phyloP scores from a whole-genome alignment of 495 filamentous ascomycete genomes.

The Immersiella caudata region DNA sequence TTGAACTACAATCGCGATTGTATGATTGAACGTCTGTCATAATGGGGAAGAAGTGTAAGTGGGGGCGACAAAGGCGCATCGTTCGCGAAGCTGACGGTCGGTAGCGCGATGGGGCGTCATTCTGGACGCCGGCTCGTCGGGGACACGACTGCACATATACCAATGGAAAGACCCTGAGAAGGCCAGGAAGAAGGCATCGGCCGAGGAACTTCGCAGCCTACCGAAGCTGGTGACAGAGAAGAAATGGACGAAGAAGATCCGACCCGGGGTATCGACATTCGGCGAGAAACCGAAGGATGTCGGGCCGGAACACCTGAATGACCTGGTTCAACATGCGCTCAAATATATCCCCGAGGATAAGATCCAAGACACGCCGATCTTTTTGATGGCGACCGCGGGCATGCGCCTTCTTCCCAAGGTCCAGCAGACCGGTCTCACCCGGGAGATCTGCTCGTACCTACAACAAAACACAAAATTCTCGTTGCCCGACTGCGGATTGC shows the following conservation, averaged over 20 bases:
- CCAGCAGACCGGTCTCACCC: constrained; percentile 70
- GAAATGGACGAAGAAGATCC: constrained; percentile 90
- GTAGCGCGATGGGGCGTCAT: constrained; percentile 62
- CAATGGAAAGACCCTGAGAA: constrained; percentile 78
- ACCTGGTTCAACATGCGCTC: constrained; percentile 80
- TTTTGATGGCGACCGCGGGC: constrained; percentile 94
- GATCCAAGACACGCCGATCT: constrained; percentile 83
- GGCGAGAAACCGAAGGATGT: constrained; percentile 74
- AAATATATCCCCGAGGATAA: constrained; percentile 78
- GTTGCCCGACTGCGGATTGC: constrained; percentile 84
- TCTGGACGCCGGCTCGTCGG: constrained; percentile 67
- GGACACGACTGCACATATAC: constrained; percentile 92
- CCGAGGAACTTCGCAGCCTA: constrained; percentile 65
- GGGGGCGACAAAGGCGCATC: not conserved
- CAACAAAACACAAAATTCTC: constrained; percentile 77
- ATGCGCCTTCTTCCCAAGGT: constrained; percentile 83
- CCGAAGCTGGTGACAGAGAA: constrained; percentile 81
- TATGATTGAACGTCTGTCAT: not conserved
- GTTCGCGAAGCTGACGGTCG: constrained; percentile 19
- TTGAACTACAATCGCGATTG: not conserved
- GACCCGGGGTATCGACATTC: constrained; percentile 90
- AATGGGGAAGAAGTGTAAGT: constrained; percentile 33
- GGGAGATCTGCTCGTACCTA: constrained; percentile 82
- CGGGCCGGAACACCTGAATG: constrained; percentile 77
- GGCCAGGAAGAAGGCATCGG: constrained; percentile 63